A percentile compares a stretch with the other conserved stretches of the same genome.
Evolutionary conservation across 1,284 basidiomycete genomes (phyloP).

Genomic region (Puccinia hordei): DNA sequence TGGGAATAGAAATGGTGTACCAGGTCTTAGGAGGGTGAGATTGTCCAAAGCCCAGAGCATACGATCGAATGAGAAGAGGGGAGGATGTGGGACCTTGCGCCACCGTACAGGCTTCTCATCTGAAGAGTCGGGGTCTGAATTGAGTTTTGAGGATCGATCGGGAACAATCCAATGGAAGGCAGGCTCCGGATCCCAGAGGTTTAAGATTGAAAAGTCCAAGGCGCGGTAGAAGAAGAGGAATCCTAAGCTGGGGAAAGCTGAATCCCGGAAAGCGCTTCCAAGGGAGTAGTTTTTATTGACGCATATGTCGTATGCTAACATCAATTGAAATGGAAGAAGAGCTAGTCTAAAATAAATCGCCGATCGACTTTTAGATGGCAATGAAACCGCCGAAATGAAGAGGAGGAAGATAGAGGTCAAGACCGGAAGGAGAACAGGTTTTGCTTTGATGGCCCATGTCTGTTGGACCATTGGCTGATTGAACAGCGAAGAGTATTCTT

Average conservation of each 20-base stretch:
- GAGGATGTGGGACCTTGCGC: slow-evolving; percentile 25
- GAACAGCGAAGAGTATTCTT: slow-evolving; percentile 21
- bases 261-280: slow-evolving; percentile 27
- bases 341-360: slow-evolving; percentile 24
- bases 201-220: slow-evolving; percentile 35
- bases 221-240: slow-evolving; percentile 22
- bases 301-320: slow-evolving; percentile 29
- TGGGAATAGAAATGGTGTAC: slow-evolving; percentile 33
- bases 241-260: slow-evolving; percentile 33
- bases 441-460: not conserved
- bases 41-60: slow-evolving; percentile 32
- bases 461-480: slow-evolving; percentile 40
- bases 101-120: slow-evolving; percentile 6
- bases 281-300: slow-evolving; percentile 34
- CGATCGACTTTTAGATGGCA: slow-evolving; percentile 9
- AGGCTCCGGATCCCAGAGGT: slow-evolving; percentile 39
- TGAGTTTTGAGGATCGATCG: not conserved
- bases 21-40: slow-evolving; percentile 25
- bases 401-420: slow-evolving; percentile 14
- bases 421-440: slow-evolving; percentile 26
- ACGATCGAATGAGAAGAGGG: slow-evolving; percentile 21
- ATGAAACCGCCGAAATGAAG: slow-evolving; percentile 31
- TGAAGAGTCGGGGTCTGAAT: not conserved
- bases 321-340: slow-evolving; percentile 26
- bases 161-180: slow-evolving; percentile 41